Evolutionary conservation across 2,329 filamentous ascomycete genomes (phyloP).

Genomic region (Penicillium vulpinum): DNA sequence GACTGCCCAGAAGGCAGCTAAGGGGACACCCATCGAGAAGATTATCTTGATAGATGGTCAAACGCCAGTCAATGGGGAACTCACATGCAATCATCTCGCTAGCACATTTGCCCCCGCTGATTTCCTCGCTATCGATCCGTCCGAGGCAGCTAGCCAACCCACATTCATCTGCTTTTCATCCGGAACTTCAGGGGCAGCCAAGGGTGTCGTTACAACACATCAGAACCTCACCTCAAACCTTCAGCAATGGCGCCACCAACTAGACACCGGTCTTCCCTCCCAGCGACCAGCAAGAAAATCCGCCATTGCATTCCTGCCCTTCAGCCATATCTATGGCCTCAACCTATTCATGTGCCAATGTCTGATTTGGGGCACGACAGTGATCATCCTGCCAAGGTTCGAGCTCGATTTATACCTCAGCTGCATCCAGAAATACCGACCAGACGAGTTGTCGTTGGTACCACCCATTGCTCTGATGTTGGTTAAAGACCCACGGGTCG

Average conservation of each 20-base stretch:
- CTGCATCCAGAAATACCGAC: conserved; percentile 20
- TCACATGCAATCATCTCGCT: conserved; percentile 20
- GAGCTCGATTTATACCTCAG: conserved; percentile 19
- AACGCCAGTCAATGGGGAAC: conserved; percentile 8
- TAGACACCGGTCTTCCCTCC: conserved; percentile 8
- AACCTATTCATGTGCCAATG: conserved; percentile 21
- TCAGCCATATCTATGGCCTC: conserved; percentile 25
- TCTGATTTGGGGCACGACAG: conserved; percentile 17
- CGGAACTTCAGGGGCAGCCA: conserved; percentile 23
- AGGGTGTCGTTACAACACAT: conserved; percentile 24
- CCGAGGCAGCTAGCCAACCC: conserved; percentile 13
- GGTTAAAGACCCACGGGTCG: conserved; percentile 20
- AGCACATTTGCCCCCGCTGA: conserved; percentile 12
- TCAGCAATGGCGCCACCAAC: conserved; percentile 20
- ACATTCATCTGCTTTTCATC: conserved; percentile 26
- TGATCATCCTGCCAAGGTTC: conserved; percentile 17
- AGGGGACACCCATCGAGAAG: conserved; percentile 18
- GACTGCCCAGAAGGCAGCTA: conserved; percentile 17
- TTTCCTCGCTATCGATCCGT: conserved; percentile 7
- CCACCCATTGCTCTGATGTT: conserved; percentile 23
- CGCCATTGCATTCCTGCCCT: conserved; percentile 21
- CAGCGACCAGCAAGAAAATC: conserved; percentile 12
- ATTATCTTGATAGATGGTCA: conserved; percentile 17
- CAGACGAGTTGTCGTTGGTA: conserved; percentile 20
- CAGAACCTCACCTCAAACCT: conserved; percentile 22